Conservation (phyloP, 768 basidiomycete genomes). For the Tylopilus rubrobrunneus region DNA sequence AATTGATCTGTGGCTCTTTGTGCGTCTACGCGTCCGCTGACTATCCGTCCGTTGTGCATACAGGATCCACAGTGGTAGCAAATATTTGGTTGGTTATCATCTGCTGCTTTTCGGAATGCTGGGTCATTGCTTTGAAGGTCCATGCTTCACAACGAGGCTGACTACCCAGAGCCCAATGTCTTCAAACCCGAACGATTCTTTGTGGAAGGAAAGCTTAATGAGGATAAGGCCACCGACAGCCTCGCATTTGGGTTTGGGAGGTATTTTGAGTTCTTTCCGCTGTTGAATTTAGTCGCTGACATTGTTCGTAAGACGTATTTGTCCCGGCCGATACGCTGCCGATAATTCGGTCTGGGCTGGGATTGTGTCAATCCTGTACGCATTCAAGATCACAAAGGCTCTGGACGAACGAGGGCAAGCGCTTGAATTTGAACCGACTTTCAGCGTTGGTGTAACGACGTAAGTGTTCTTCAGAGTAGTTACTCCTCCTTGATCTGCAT, state of each 20-base stretch:
- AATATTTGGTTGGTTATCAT: conserved; percentile 18
- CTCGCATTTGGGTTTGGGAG: conserved; percentile 24
- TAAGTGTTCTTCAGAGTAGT: neutral
- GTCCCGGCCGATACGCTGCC: conserved; percentile 32
- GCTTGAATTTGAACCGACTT: conserved; percentile 16
- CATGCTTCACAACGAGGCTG: conserved; percentile 9
- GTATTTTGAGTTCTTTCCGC: conserved; percentile 1
- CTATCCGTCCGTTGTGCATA: no score
- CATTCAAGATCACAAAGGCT: conserved; percentile 25
- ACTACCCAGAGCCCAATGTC: conserved; percentile 16
- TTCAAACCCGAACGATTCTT: conserved; percentile 35
- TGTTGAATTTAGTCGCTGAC: neutral
- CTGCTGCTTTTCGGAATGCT: neutral
- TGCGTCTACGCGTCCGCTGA: neutral
- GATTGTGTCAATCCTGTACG: conserved; percentile 25
- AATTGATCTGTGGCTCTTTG: no score
- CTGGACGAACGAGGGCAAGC: conserved; percentile 24
- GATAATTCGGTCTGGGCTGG: conserved; percentile 29
- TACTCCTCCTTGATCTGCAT: neutral
- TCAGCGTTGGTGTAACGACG: conserved; percentile 13
- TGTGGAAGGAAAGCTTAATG: conserved; percentile 7
- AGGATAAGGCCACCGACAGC: neutral
- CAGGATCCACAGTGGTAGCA: conserved; percentile 2
- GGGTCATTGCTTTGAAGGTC: conserved; percentile 11
- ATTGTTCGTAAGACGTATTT: conserved; percentile 19